Base-by-base conservation (phyloP, 495 filamentous ascomycete species). In the Daldinia vernicosa region DNA sequence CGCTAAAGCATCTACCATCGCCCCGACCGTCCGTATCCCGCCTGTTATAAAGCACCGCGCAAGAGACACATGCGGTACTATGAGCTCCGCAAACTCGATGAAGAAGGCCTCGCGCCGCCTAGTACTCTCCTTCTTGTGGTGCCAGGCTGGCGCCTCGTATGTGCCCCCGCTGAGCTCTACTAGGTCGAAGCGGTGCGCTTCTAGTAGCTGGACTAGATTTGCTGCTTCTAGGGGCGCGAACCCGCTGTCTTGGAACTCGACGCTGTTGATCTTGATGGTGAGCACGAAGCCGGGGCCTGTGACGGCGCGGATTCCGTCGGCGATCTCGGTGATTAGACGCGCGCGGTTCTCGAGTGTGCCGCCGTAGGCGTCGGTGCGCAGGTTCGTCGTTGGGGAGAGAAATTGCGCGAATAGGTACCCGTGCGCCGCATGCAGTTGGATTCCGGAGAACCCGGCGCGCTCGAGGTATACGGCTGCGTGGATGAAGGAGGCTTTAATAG, bases 251-350 rank as follows among this genome's bases (percentile, higher is more conserved):
- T 92, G 87, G 76, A 90, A 90, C 75, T 92, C 89, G 67, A 90
- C 88, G 72, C 84, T 88, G 78, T 92, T 92, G 74, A 92, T 80
- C 79, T 92, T 92, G 77, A 90, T 88, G 40, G 82, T 81, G 33
- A 92, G 70, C 39, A 89, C 84, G 80, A 91, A 91, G 51, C 45
- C 82, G 15, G 72, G 79, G 39, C 62, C 79, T 7, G 78, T 81
- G 0, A 80, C 82, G 0, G 72, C 68, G 37, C 85, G 84, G 66
- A 89, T 82, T 6, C 79, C 84, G 24, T 79, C 60, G 2, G 81
- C 82, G 51, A 91, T 80, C 74, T 91, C 89, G n/a, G 85, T 70
- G 0, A 82, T 75, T 22, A 91, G 77, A 0, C 88, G 81, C 27
- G 80, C 85, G 22, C 89, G 83, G 77, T 92, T 90, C 79, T 89